Evolutionary conservation across 345 rosid genomes (phyloP).

Genomic region (Citropsis articulata): DNA sequence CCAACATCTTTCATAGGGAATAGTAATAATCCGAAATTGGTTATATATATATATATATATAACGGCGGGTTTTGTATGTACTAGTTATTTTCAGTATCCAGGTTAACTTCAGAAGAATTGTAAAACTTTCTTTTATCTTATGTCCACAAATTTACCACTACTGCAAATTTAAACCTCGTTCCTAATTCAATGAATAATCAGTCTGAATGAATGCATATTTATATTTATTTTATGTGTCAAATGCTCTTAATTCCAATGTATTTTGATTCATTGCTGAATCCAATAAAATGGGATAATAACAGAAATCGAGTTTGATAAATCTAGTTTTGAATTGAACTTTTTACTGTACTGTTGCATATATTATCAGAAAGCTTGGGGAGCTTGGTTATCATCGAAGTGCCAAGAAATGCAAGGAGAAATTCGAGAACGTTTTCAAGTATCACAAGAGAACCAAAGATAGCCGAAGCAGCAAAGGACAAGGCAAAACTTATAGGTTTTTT

Average conservation of each 20-base stretch:
- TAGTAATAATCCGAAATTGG: neutral
- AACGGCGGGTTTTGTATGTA: too few species aligned
- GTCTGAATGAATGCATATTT: too few species aligned
- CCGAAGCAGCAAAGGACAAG: slow-evolving; percentile 37
- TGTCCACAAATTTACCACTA: neutral
- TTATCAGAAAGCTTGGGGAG: slow-evolving; percentile 45
- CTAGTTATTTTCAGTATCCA: neutral
- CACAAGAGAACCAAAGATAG: slow-evolving; percentile 56
- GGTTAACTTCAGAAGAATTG: neutral
- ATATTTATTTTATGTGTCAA: slow-evolving; percentile 4
- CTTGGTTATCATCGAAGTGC: slow-evolving; percentile 52
- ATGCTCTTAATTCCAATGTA: neutral
- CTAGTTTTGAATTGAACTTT: neutral
- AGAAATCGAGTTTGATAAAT: slow-evolving; percentile 3
- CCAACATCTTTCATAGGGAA: neutral
- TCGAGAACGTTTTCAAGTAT: slow-evolving; percentile 53
- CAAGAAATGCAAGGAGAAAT: slow-evolving; percentile 58
- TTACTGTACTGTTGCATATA: neutral
- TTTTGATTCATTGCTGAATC: slow-evolving; percentile 9
- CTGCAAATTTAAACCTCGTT: neutral
- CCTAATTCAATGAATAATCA: neutral
- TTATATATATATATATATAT: too few species aligned
- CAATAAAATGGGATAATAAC: neutral
- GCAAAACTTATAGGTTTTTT: slow-evolving; percentile 41
- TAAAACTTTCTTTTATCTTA: neutral